These are phyloP conservation scores for Phellopilus nigrolimitatus DNA, from an alignment of 1,284 basidiomycete species.

Conservation along the genomic window DNA sequence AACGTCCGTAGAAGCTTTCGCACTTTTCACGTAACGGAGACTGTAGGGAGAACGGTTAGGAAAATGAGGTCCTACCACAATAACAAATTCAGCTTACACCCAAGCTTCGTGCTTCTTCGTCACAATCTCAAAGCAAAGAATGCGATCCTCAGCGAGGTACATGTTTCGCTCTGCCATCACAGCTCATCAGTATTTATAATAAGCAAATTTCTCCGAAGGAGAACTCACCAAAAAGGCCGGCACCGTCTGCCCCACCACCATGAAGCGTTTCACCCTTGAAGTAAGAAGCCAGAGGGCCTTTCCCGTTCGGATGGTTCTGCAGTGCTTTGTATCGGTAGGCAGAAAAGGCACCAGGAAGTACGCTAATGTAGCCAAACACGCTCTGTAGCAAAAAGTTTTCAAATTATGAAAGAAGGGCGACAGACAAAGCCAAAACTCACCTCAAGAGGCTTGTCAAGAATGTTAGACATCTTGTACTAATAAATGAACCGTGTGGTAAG, in stretches of 20 bases:
- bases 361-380: constrained; percentile 89
- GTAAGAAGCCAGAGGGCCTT: constrained; percentile 85
- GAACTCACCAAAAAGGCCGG: constrained; percentile 63
- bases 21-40: constrained; percentile 87
- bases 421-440: constrained; percentile 30
- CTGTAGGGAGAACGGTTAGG: constrained; percentile 33
- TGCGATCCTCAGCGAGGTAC: constrained; percentile 92
- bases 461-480: constrained; percentile 89
- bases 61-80: constrained; percentile 13
- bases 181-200: neutral
- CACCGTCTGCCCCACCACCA: constrained; percentile 48
- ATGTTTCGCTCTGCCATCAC: constrained; percentile 70
- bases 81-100: constrained; percentile 48
- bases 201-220: constrained; percentile 1
- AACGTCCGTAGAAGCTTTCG: constrained; percentile 86
- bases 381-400: constrained; percentile 44
- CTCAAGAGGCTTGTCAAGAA: constrained; percentile 90
- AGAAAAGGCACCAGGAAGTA: constrained; percentile 87
- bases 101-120: constrained; percentile 85
- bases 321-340: constrained; percentile 88
- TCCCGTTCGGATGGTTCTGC: constrained; percentile 75
- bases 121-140: constrained; percentile 96
- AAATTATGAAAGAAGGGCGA: neutral
- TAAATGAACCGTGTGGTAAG: constrained; percentile 19
- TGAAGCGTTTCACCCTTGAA: constrained; percentile 92